phyloP scores from a whole-genome alignment of 192 early-diverging fungal species.

The Umbelopsis ramanniana region DNA sequence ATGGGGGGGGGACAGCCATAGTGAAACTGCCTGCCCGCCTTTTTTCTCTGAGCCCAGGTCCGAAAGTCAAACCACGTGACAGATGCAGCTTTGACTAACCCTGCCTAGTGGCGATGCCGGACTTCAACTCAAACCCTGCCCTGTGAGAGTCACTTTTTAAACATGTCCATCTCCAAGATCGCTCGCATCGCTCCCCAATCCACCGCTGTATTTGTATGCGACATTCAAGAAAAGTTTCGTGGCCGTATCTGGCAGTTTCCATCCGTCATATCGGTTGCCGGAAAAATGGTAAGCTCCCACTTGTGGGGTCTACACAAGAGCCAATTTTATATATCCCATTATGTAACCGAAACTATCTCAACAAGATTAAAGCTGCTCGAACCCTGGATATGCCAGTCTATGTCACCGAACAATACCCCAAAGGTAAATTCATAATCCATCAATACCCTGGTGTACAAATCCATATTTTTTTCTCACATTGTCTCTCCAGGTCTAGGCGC shows the following conservation, averaged over 20 bases:
- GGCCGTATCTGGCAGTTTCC: conserved; percentile 81
- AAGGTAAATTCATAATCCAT: conserved; percentile 43
- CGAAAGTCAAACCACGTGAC: no score
- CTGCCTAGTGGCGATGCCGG: neutral
- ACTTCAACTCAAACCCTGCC: no score
- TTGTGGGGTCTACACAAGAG: neutral
- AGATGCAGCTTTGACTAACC: no score
- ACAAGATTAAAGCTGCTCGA: conserved; percentile 70
- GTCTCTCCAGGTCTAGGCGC: conserved; percentile 61
- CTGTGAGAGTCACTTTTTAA: conserved; percentile 2
- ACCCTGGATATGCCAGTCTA: conserved; percentile 82
- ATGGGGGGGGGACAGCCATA: no score
- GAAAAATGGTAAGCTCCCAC: conserved; percentile 76
- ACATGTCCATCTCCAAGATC: conserved; percentile 50
- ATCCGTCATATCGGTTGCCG: conserved; percentile 77
- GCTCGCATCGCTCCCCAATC: conserved; percentile 55
- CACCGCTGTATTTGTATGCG: conserved; percentile 92
- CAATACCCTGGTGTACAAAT: neutral
- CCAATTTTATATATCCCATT: neutral
- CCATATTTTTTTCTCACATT: neutral
- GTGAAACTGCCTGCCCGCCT: no score
- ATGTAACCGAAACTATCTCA: conserved; percentile 5
- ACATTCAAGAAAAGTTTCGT: conserved; percentile 87
- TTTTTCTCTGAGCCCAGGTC: no score
- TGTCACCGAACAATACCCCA: conserved; percentile 90